These are phyloP conservation scores for Penicillium alfredii DNA, from an alignment of 495 filamentous ascomycete genomes.

Conservation along the genomic window DNA sequence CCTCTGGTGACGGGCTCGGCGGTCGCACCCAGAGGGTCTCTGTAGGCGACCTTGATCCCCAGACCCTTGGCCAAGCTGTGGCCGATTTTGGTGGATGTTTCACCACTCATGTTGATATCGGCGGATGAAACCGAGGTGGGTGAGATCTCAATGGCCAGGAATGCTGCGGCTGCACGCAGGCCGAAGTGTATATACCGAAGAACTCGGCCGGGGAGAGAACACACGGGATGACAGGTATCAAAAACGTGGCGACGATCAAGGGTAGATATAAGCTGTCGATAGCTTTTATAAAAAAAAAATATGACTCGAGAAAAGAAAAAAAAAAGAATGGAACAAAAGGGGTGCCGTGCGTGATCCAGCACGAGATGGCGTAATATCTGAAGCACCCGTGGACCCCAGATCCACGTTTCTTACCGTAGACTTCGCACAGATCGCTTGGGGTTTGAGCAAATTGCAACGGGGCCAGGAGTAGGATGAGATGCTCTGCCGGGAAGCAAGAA, in stretches of 20 bases:
- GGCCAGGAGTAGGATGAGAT: no score
- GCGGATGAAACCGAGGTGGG: no score
- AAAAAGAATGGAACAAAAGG: conserved; percentile 12
- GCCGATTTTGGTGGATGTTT: conserved; percentile 51
- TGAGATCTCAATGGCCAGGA: no score
- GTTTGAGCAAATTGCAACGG: no score
- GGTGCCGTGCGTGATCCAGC: conserved; percentile 19
- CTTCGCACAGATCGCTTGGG: no score
- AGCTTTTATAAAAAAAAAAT: no score
- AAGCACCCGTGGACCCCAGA: no score
- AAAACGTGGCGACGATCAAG: conserved; percentile 11
- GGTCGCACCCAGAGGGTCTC: conserved; percentile 45
- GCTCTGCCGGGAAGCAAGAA: no score
- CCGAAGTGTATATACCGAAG: conserved; percentile 1
- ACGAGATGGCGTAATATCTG: conserved; percentile 27
- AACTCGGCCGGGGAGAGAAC: neutral
- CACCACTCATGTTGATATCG: conserved; percentile 42
- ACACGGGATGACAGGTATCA: neutral
- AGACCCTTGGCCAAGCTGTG: conserved; percentile 71
- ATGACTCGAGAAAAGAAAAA: conserved; percentile 5
- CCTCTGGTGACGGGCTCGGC: conserved; percentile 57
- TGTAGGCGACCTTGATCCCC: conserved; percentile 74
- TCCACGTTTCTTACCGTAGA: no score
- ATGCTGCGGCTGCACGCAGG: conserved; percentile 1
- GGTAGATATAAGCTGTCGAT: conserved; percentile 21